Evolutionary conservation across 129 eudicot genomes (phyloP).

Genomic region (Rutidosis leptorrhynchoides): DNA sequence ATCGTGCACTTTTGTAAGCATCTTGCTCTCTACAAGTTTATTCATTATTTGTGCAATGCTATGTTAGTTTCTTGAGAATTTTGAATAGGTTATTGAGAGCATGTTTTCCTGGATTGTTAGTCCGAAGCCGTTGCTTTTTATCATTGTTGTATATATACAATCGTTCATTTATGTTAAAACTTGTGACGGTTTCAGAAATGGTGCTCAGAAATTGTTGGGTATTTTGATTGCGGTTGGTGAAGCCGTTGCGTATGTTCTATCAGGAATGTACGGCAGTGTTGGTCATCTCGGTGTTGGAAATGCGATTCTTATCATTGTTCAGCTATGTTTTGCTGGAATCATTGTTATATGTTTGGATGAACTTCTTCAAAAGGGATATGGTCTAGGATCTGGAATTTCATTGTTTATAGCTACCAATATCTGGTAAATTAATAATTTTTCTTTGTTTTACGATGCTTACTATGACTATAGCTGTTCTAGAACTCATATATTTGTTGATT

Average conservation of each 20-base stretch:
- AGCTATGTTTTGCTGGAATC: constrained; percentile 80
- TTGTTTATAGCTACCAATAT: constrained; percentile 93
- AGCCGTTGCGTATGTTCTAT: constrained; percentile 91
- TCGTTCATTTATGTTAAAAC: neutral
- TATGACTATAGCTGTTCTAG: neutral
- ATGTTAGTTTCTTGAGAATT: too few relatives aligned
- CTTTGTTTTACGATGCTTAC: neutral
- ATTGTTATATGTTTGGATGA: constrained; percentile 91
- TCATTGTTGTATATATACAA: neutral
- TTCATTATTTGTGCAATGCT: neutral
- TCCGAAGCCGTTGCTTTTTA: too few relatives aligned
- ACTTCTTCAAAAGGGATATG: constrained; percentile 98
- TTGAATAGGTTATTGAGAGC: too few relatives aligned
- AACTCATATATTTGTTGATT: neutral
- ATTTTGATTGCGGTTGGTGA: constrained; percentile 89
- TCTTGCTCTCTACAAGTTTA: neutral
- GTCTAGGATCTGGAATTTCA: constrained; percentile 95
- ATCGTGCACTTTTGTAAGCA: constrained; percentile 84
- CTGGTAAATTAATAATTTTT: constrained; percentile 41
- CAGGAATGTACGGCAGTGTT: constrained; percentile 94
- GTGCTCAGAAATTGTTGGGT: constrained; percentile 87
- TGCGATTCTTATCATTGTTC: constrained; percentile 72
- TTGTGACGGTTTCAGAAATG: constrained; percentile 47
- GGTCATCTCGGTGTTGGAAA: constrained; percentile 86
- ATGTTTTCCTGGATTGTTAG: too few relatives aligned